Evolutionary conservation across 192 early-diverging fungal genomes (phyloP), one percentile per base, ranked within the genome.

Genomic region (Rhizophagus clarus): DNA sequence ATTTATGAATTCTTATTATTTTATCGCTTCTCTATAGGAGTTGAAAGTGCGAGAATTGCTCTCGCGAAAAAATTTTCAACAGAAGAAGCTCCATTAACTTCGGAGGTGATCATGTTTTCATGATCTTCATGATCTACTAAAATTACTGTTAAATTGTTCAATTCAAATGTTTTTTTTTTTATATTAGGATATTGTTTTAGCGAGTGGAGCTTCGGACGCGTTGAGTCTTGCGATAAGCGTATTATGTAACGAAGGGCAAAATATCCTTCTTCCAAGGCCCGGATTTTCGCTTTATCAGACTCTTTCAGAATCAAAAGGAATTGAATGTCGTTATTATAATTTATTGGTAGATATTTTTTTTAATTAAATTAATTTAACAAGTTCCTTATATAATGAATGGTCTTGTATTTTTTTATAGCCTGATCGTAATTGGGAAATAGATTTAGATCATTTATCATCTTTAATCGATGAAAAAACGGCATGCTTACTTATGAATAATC

Each of bases 231-330:
- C 88, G 69, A 89, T 93, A 31, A 85, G 89, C 77, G 94, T 88
- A 9, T 83, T 97, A 11, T 91, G 92, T 83, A 89, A 93, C 63
- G 88, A 91, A 69, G 94, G 94, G 0, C 90, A 95, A 71, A 97
- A 95, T 87, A 97, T 97, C 62, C 81, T 97, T 40, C 72, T 97
- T 47, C 96, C 96, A 42, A 84, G 89, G 28, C 96, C 96, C 22
- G 94, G 95, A 26, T 97, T 96, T 83, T 93, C 94, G 8, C 84
- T 97, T 26, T 97, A 97, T 86, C 92, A 92, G 81, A 95, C 93
- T 15, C 76, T 96, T 29, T 92, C 94, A 28, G 88, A 87, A 71
- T 90, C 91, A 64, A 93, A 91, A 83, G 93, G 91, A 40, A 85
- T 97, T 68, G 93, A 96, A 76, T 85, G 89, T 40, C 89, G 91